Conservation (phyloP, 768 basidiomycete genomes). For the Auricularia cornea region DNA sequence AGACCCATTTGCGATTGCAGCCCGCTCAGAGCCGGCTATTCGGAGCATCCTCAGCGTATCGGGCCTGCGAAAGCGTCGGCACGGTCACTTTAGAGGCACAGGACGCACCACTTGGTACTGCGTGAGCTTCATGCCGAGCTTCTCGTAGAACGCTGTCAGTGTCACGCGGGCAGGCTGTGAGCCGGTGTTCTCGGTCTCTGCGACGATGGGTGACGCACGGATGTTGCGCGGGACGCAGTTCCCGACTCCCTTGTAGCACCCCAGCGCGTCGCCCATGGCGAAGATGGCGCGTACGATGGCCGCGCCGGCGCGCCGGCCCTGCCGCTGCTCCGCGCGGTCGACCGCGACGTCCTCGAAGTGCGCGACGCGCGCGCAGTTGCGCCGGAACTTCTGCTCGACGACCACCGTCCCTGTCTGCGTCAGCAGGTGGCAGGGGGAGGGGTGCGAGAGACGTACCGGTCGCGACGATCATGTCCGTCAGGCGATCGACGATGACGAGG, state of each 20-base stretch:
- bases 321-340: too few relatives aligned
- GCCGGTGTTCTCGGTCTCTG: neutral
- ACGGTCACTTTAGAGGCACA: too few relatives aligned
- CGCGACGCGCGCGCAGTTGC: constrained; percentile 76
- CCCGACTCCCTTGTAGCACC: constrained; percentile 95
- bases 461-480: constrained; percentile 38
- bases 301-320: too few relatives aligned
- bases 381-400: constrained; percentile 90
- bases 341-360: constrained; percentile 99
- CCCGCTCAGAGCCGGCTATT: too few relatives aligned
- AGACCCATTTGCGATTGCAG: too few relatives aligned
- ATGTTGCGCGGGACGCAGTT: constrained; percentile 89
- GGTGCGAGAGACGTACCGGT: too few relatives aligned
- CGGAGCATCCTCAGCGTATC: too few relatives aligned
- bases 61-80: too few relatives aligned
- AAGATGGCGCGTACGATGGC: constrained; percentile 48
- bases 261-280: constrained; percentile 65
- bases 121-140: constrained; percentile 87
- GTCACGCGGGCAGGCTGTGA: neutral
- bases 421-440: too few relatives aligned
- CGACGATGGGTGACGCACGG: constrained; percentile 48
- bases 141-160: constrained; percentile 91
- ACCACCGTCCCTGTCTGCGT: constrained; percentile 68
- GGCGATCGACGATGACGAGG: constrained; percentile 72
- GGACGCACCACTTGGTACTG: constrained; percentile 82